Conservation (phyloP, 176 grass and related monocot genomes). For the Secale cereale region DNA sequence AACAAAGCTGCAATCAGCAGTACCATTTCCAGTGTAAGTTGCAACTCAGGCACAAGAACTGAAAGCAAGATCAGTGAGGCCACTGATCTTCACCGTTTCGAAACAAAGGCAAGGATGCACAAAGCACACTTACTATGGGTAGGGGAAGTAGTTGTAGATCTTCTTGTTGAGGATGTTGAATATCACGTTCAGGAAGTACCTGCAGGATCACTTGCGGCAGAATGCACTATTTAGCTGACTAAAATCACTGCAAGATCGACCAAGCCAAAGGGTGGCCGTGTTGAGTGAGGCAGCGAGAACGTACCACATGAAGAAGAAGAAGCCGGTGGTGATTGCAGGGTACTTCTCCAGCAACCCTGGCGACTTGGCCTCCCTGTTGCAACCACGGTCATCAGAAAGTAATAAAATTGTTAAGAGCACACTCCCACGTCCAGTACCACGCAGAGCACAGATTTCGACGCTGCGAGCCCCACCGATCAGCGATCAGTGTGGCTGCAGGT, state of each 20-base stretch:
- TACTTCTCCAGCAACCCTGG: conserved; percentile 63
- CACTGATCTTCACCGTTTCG: not conserved
- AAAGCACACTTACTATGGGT: conserved; percentile 77
- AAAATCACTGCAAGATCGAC: not conserved
- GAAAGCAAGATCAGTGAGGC: not conserved
- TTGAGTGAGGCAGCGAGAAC: not conserved
- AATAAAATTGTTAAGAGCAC: not conserved
- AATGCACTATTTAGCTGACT: conserved; percentile 3
- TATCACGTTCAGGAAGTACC: conserved; percentile 99
- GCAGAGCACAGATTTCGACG: not conserved
- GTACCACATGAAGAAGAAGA: conserved; percentile 99
- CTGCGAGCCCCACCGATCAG: not conserved
- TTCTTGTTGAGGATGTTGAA: conserved; percentile 99
- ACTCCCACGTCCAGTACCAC: not conserved
- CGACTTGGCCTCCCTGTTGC: conserved; percentile 51
- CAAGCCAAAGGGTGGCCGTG: not conserved
- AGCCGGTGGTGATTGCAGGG: conserved; percentile 79
- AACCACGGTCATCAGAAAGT: not conserved
- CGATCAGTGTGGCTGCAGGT: not conserved
- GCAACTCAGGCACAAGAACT: not conserved
- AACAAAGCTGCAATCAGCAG: conserved; percentile 59
- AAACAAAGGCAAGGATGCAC: not conserved
- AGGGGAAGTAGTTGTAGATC: conserved; percentile 99
- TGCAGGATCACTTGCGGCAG: conserved; percentile 26
- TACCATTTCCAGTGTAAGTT: not conserved